A percentile compares a stretch with the other conserved stretches of the same genome.
phyloP scores from a whole-genome alignment of 805 yeast species.

The Blastobotrys robertii region DNA sequence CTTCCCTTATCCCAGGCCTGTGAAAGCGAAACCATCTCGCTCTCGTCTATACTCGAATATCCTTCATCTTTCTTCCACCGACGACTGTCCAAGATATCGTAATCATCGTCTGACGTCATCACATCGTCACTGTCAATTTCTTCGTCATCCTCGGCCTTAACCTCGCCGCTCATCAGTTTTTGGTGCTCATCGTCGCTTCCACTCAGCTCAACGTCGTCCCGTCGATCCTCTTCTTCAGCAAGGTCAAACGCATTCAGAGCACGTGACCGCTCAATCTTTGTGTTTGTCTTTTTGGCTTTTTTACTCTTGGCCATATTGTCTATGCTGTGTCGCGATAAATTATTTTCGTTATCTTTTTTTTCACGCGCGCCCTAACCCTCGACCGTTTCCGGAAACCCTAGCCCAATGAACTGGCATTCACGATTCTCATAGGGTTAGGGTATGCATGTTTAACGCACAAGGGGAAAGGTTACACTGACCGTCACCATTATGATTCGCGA shows the following conservation, averaged over 20 bases:
- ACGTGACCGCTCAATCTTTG: constrained; percentile 19
- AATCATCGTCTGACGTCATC: constrained; percentile 58
- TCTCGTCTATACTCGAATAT: constrained; percentile 68
- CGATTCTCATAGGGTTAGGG: too few species aligned
- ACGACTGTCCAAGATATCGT: constrained; percentile 35
- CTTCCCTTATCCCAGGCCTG: constrained; percentile 65
- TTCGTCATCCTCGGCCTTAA: constrained; percentile 28
- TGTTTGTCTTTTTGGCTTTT: constrained; percentile 3
- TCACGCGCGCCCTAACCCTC: too few species aligned
- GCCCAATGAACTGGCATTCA: too few species aligned
- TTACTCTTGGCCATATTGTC: constrained; percentile 7
- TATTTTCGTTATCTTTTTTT: too few species aligned
- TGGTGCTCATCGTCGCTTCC: constrained; percentile 27
- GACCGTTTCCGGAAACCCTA: too few species aligned
- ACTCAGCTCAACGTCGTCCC: constrained; percentile 23
- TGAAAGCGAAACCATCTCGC: constrained; percentile 65
- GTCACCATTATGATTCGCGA: constrained; percentile 16
- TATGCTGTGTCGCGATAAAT: not conserved
- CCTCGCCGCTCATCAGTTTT: constrained; percentile 23
- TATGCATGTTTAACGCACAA: too few species aligned
- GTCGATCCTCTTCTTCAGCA: constrained; percentile 32
- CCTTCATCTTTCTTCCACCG: constrained; percentile 32
- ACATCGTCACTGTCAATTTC: constrained; percentile 82
- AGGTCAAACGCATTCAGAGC: constrained; percentile 44
- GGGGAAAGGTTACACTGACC: too few species aligned